Evolutionary conservation across 495 filamentous ascomycete species (phyloP).

Genomic region (Lineolata rhizophorae): DNA sequence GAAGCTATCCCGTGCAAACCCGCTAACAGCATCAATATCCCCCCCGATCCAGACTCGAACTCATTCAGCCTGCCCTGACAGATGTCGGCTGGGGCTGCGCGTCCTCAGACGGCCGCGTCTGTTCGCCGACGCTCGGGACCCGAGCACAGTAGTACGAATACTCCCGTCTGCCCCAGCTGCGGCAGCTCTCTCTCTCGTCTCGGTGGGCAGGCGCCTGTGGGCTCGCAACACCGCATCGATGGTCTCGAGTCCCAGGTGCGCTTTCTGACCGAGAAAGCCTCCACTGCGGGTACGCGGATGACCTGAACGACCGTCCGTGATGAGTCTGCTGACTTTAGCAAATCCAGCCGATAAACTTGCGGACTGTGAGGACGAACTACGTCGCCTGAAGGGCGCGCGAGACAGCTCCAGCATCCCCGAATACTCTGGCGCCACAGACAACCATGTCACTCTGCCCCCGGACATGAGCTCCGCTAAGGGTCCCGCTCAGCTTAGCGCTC

Average conservation of each 20-base stretch:
- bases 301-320: neutral
- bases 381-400: constrained; percentile 30
- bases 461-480: neutral
- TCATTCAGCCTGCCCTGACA: too few relatives aligned
- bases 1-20: too few relatives aligned
- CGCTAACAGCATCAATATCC: too few relatives aligned
- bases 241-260: constrained; percentile 66
- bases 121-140: too few relatives aligned
- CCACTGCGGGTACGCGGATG: constrained; percentile 41
- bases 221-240: too few relatives aligned
- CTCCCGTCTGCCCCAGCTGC: too few relatives aligned
- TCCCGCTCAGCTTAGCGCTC: constrained; percentile 1
- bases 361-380: constrained; percentile 86
- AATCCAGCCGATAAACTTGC: constrained; percentile 50
- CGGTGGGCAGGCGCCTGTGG: too few relatives aligned
- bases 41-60: too few relatives aligned
- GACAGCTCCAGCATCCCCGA: constrained; percentile 2
- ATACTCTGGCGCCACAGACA: constrained; percentile 2
- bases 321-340: constrained; percentile 1
- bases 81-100: too few relatives aligned
- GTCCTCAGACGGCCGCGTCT: too few relatives aligned
- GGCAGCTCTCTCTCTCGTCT: too few relatives aligned
- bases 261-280: constrained; percentile 52
- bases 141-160: too few relatives aligned
- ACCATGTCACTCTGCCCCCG: neutral